These are phyloP conservation scores for Fusarium sp. DNA, from an alignment of 2,329 filamentous ascomycete genomes.

Conservation along the genomic window DNA sequence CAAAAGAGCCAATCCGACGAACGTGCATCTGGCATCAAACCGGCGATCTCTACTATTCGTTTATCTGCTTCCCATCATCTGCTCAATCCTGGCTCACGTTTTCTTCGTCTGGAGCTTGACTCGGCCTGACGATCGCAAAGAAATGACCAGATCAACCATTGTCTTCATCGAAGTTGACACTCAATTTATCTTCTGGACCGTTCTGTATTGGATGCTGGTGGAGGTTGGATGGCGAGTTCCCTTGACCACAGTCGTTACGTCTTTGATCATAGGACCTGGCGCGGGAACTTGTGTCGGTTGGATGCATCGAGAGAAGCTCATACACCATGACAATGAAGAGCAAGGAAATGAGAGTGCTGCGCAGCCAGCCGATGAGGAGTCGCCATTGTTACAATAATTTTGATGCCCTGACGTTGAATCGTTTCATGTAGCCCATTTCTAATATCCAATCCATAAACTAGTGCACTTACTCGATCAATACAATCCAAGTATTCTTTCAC, in stretches of 20 bases:
- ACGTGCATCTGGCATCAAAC: conserved; percentile 60
- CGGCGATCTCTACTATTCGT: conserved; percentile 55
- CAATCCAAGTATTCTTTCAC: conserved; percentile 34
- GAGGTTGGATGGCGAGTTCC: conserved; percentile 62
- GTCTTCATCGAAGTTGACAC: conserved; percentile 62
- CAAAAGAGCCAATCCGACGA: conserved; percentile 46
- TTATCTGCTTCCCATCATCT: conserved; percentile 60
- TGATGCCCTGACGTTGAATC: conserved; percentile 6
- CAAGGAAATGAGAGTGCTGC: conserved; percentile 26
- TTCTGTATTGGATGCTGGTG: conserved; percentile 66
- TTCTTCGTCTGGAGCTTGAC: conserved; percentile 57
- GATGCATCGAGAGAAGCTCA: conserved; percentile 56
- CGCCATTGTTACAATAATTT: conserved; percentile 50
- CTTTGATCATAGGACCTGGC: conserved; percentile 54
- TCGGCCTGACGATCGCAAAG: conserved; percentile 59
- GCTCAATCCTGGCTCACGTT: conserved; percentile 59
- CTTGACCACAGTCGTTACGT: conserved; percentile 49
- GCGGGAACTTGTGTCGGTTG: conserved; percentile 56
- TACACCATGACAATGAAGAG: conserved; percentile 43
- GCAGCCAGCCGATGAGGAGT: conserved; percentile 50
- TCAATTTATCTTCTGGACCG: conserved; percentile 60
- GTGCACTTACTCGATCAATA: conserved; percentile 34
- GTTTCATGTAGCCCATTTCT: conserved; percentile 5
- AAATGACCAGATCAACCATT: conserved; percentile 63
- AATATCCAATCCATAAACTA: conserved; percentile 26